Evolutionary conservation across 2,329 filamentous ascomycete species (phyloP).

Genomic region (Ceratocystis destructans): DNA sequence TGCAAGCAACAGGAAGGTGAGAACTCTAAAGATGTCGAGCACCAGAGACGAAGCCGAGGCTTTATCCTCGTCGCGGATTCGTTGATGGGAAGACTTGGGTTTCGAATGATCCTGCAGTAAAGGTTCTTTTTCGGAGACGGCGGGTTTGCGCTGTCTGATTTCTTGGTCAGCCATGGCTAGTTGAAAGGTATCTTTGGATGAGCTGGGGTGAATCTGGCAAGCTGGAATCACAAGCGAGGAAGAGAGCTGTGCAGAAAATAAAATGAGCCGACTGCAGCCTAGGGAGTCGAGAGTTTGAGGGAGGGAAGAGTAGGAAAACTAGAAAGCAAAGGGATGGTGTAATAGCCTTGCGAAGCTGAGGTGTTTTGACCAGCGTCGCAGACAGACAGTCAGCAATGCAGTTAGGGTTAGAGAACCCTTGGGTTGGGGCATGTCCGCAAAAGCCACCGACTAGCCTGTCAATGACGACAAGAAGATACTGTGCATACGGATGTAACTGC

Average conservation of each 20-base stretch:
- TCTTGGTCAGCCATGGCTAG: slow-evolving; percentile 9
- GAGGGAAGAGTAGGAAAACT: not conserved
- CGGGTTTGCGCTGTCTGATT: slow-evolving; percentile 17
- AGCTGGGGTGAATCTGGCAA: not conserved
- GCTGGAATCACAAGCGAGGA: not conserved
- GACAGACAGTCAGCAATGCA: not conserved
- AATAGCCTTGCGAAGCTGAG: not conserved
- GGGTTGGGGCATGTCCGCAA: not conserved
- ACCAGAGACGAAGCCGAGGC: slow-evolving; percentile 30
- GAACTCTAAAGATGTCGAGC: slow-evolving; percentile 55
- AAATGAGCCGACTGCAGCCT: no score
- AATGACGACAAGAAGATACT: not conserved
- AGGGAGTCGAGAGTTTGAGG: not conserved
- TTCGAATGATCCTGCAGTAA: not conserved
- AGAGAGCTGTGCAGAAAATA: not conserved
- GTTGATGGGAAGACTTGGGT: slow-evolving; percentile 19
- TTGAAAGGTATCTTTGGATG: not conserved
- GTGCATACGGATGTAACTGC: not conserved
- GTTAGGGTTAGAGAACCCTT: not conserved
- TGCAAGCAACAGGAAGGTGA: slow-evolving; percentile 52
- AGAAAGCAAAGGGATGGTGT: not conserved
- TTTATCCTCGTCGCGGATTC: slow-evolving; percentile 48
- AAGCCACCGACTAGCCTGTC: not conserved
- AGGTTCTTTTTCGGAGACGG: not conserved
- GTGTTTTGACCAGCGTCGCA: not conserved